Evolutionary conservation across 495 filamentous ascomycete genomes (phyloP).

Genomic region (Apiosordaria backusii): DNA sequence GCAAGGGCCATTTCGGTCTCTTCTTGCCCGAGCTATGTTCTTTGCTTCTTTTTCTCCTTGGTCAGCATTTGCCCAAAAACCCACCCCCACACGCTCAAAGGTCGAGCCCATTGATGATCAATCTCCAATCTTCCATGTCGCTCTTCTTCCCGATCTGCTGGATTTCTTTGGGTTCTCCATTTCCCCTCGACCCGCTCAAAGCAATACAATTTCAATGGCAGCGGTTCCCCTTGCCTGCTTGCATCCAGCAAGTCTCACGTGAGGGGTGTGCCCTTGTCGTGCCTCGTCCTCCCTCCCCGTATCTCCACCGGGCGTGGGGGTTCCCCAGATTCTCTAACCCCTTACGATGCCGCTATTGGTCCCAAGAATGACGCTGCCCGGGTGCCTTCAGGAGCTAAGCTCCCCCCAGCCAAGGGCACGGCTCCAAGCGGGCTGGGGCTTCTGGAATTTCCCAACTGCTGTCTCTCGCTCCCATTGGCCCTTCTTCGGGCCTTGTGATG

Average conservation of each 20-base stretch:
- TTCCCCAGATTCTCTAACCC: neutral
- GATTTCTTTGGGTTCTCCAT: neutral
- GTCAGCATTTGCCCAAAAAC: neutral
- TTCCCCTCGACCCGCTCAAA: neutral
- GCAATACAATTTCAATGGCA: neutral
- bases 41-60: neutral
- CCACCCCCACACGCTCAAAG: neutral
- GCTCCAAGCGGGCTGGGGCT: neutral
- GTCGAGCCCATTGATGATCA: neutral
- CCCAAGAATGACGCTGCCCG: neutral
- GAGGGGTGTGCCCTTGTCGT: neutral
- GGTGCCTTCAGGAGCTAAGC: neutral
- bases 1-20: neutral
- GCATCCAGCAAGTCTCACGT: slow-evolving; percentile 1
- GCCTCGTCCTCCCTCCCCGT: neutral
- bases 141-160: neutral
- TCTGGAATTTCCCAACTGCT: neutral
- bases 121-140: neutral
- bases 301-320: neutral
- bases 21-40: neutral
- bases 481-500: neutral
- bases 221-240: neutral
- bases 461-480: neutral
- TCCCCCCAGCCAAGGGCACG: neutral
- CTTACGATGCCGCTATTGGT: neutral